A percentile compares a stretch with the other conserved stretches of the same genome.
Conservation (phyloP, 495 filamentous ascomycete species). For the Tetracladium setigerum region DNA sequence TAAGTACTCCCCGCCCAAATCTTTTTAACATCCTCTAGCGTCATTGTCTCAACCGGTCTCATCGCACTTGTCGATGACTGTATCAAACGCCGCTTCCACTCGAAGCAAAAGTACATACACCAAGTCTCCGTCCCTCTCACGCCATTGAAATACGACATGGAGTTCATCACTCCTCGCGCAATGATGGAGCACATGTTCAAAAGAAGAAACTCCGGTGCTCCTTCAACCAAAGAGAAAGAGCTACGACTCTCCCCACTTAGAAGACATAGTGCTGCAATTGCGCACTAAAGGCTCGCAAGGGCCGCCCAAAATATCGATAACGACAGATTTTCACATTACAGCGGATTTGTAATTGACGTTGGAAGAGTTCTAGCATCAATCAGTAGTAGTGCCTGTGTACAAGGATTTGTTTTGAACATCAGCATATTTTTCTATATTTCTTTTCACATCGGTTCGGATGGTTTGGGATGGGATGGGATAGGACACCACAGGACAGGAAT, state of each 20-base stretch:
- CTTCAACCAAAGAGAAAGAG: conserved; percentile 10
- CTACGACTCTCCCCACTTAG: conserved; percentile 9
- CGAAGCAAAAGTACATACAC: conserved; percentile 10
- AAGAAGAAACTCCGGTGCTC: conserved; percentile 12
- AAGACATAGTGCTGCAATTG: not conserved
- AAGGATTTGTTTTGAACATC: too few relatives aligned
- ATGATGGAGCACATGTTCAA: conserved; percentile 22
- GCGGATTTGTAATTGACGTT: too few relatives aligned
- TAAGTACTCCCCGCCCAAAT: not conserved
- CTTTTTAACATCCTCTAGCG: conserved; percentile 40
- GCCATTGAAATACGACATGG: conserved; percentile 13
- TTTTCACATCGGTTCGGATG: too few relatives aligned
- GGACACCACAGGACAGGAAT: too few relatives aligned
- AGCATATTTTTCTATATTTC: too few relatives aligned
- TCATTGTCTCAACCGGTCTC: conserved; percentile 84
- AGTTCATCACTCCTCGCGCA: conserved; percentile 19
- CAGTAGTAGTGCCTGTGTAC: too few relatives aligned
- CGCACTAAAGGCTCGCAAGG: too few relatives aligned
- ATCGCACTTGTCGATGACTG: conserved; percentile 88
- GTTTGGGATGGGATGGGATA: too few relatives aligned
- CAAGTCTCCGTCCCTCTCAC: conserved; percentile 16
- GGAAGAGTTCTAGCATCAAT: too few relatives aligned
- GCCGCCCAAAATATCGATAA: too few relatives aligned
- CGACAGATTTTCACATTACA: too few relatives aligned
- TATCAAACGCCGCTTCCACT: conserved; percentile 22